Percentiles rank a stretch among this genome's conserved stretches.
Evolutionary conservation across 441 rosid genomes (phyloP).

Genomic region (Cnidoscolus chayamansa): DNA sequence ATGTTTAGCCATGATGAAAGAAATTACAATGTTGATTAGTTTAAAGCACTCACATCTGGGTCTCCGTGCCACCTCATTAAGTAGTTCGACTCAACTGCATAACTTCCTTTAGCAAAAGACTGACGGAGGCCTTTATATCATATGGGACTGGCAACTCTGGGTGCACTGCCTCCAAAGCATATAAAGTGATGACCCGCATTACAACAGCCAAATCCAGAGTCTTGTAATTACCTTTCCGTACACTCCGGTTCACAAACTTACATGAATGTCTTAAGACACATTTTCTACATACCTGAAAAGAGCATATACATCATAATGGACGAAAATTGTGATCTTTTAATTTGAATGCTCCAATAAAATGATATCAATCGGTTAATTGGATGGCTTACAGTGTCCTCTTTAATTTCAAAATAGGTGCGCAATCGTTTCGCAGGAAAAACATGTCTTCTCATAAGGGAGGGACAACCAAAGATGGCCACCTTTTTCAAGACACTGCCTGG

Average conservation of each 20-base stretch:
- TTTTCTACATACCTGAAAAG: conserved; percentile 56
- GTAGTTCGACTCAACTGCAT: conserved; percentile 43
- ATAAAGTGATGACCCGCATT: conserved; percentile 52
- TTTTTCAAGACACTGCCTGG: conserved; percentile 68
- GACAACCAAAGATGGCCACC: conserved; percentile 69
- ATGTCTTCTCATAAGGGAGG: conserved; percentile 42
- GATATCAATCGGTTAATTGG: not conserved
- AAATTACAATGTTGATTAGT: not conserved
- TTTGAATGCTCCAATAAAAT: not conserved
- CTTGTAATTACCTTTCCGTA: conserved; percentile 39
- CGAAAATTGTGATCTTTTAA: not conserved
- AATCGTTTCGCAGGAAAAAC: conserved; percentile 64
- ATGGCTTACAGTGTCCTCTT: conserved; percentile 57
- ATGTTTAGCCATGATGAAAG: not conserved
- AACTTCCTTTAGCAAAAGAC: conserved; percentile 46
- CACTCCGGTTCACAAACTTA: conserved; percentile 53
- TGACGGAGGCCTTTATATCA: conserved; percentile 52
- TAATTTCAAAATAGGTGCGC: conserved; percentile 57
- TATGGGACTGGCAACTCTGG: conserved; percentile 45
- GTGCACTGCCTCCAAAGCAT: conserved; percentile 50
- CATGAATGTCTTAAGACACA: conserved; percentile 63
- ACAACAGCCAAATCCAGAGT: conserved; percentile 47
- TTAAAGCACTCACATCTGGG: not conserved
- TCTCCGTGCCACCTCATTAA: not conserved
- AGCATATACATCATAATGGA: conserved; percentile 4